Evolutionary conservation across 106 monocot genomes (phyloP).

Genomic region (Amphibolis antarctica): DNA sequence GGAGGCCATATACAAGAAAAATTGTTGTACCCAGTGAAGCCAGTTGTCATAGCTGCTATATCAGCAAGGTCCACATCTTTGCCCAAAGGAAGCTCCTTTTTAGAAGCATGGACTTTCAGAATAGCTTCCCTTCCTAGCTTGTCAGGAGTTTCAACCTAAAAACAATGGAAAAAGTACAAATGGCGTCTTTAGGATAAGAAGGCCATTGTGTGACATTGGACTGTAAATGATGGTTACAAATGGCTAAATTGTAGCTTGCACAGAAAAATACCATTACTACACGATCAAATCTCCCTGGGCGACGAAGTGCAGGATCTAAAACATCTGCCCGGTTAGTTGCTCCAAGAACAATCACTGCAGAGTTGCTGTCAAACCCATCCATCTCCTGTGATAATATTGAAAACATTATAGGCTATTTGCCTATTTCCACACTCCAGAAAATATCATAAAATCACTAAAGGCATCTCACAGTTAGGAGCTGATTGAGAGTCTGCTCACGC

Average conservation of each 20-base stretch:
- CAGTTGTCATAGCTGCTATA: conserved; percentile 95
- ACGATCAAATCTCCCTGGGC: conserved; percentile 98
- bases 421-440: background rate
- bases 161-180: conserved; percentile 4
- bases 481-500: conserved; percentile 95
- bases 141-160: conserved; percentile 93
- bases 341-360: conserved; percentile 93
- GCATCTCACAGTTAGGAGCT: conserved; percentile 81
- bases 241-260: too few relatives aligned
- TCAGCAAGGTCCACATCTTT: conserved; percentile 69
- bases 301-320: conserved; percentile 94
- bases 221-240: too few relatives aligned
- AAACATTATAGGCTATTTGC: background rate
- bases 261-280: conserved; percentile 70
- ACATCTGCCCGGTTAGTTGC: conserved; percentile 98
- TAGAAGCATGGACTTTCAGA: conserved; percentile 73
- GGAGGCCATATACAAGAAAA: background rate
- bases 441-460: background rate
- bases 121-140: conserved; percentile 87
- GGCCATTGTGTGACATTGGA: too few relatives aligned
- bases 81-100: conserved; percentile 84
- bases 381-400: conserved; percentile 51
- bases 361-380: conserved; percentile 98
- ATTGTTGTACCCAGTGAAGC: conserved; percentile 79
- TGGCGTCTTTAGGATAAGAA: background rate